Base-by-base conservation (phyloP, 345 rosid genomes). In the Alliaria petiolata region DNA sequence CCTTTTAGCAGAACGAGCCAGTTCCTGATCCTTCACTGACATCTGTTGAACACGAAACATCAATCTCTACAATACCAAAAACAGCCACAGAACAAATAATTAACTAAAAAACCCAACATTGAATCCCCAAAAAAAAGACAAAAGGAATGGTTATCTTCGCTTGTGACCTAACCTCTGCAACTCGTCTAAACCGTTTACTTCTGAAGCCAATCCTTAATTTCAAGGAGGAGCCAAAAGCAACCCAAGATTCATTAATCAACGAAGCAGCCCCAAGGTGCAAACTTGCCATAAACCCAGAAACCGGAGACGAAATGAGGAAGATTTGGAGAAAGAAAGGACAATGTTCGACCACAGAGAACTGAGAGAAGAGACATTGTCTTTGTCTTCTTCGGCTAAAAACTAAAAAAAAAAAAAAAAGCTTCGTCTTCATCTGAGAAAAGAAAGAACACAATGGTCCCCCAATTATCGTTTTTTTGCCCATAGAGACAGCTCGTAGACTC, bases 251-350 rank as follows among this genome's bases (percentile, higher is more conserved):
- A 38, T 52, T 60, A 22, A 53, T 67, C 4, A 51, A 59, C 6
- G 42, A 58, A 51, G 31, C 20, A 33, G 57, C 43, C 0, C 74
- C 69, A 67, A 75, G 50, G n/a, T 67, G 47, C 34, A 62, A 75
- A 4, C 64, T 75, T 67, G 62, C 69, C 69, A 75, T 67, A 31
- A n/a, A n/a, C n/a, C n/a, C n/a, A n/a, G n/a, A n/a, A n/a, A n/a
- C n/a, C n/a, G n/a, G n/a, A n/a, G 56, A 33, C 2, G 30, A 67
- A 66, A 65, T 47, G 20, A 47, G 52, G 30, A 57, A 14, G 54
- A 39, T 33, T 33, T 62, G 4, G 28, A 52, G 50, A 38, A n/a
- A 39, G 17, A 26, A 17, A 2, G 20, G 26, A 69, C 39, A n/a
- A 57, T 57, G 12, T 70, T 44, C 56, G 50, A 35, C 77, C 71